Evolutionary conservation across 495 filamentous ascomycete species (phyloP).

Genomic region (Endocarpon pusillum): DNA sequence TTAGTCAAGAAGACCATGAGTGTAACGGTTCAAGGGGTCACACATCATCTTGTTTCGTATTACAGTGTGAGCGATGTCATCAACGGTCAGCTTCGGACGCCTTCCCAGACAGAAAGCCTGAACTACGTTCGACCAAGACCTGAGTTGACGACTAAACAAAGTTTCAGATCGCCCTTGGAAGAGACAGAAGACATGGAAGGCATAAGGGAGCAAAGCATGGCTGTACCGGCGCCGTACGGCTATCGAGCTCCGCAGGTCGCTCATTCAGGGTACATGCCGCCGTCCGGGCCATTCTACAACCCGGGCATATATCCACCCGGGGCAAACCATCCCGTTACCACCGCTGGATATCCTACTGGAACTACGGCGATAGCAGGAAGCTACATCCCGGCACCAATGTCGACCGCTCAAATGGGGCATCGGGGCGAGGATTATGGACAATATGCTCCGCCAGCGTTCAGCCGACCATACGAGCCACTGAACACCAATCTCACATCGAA

Average conservation of each 20-base stretch:
- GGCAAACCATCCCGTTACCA: neutral
- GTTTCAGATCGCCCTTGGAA: conserved; percentile 52
- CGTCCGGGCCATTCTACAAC: conserved; percentile 21
- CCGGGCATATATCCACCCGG: neutral
- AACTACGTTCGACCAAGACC: conserved; percentile 37
- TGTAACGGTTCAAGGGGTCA: conserved; percentile 46
- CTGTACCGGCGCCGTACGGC: conserved; percentile 22
- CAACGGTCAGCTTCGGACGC: conserved; percentile 39
- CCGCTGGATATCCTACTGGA: neutral
- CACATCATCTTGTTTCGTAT: conserved; percentile 77
- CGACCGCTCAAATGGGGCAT: neutral
- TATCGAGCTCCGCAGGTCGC: conserved; percentile 26
- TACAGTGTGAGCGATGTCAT: conserved; percentile 67
- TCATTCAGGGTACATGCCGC: conserved; percentile 21
- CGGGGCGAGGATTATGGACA: neutral
- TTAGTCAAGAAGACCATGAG: conserved; percentile 88
- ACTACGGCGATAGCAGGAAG: neutral
- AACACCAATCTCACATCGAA: neutral
- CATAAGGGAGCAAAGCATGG: conserved; percentile 22
- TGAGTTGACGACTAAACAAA: conserved; percentile 46
- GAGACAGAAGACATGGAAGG: conserved; percentile 28
- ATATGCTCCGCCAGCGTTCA: neutral
- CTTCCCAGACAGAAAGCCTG: conserved; percentile 37
- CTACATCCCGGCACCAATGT: neutral
- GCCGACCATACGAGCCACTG: neutral